A percentile compares a stretch with the other conserved stretches of the same genome.
Evolutionary conservation across 2,329 filamentous ascomycete genomes (phyloP).

Genomic region (Venturiaceae sp.): DNA sequence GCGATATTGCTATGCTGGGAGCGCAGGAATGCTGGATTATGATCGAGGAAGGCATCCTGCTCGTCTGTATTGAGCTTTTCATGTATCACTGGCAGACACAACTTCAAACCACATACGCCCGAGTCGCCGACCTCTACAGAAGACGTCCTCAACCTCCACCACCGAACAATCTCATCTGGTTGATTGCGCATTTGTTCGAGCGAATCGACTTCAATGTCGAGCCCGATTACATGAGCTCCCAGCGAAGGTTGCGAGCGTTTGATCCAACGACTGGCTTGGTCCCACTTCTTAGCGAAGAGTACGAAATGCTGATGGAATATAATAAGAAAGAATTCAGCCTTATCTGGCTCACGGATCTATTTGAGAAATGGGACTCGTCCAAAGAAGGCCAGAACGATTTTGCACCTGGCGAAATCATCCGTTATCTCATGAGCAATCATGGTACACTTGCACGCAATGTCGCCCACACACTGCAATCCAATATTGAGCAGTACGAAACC

Average conservation of each 20-base stretch:
- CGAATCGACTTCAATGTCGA: constrained; percentile 1
- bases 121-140: neutral
- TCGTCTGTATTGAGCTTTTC: constrained; percentile 5
- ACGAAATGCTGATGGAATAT: neutral
- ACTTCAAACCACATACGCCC: neutral
- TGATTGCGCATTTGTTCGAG: neutral
- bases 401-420: constrained; percentile 5
- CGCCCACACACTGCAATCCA: neutral
- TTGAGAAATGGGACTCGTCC: constrained; percentile 6
- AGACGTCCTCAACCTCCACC: neutral
- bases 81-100: neutral
- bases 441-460: neutral
- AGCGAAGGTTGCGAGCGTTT: neutral
- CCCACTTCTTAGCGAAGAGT: neutral
- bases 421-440: neutral
- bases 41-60: constrained; percentile 4
- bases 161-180: constrained; percentile 1
- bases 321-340: constrained; percentile 1
- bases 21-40: constrained; percentile 3
- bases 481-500: constrained; percentile 2
- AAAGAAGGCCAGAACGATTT: neutral
- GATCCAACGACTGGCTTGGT: neutral
- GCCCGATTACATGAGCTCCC: neutral
- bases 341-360: neutral
- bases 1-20: constrained; percentile 6